These are phyloP conservation scores for Sporisorium sorghi DNA, from an alignment of 1,284 basidiomycete genomes.

Conservation along the genomic window DNA sequence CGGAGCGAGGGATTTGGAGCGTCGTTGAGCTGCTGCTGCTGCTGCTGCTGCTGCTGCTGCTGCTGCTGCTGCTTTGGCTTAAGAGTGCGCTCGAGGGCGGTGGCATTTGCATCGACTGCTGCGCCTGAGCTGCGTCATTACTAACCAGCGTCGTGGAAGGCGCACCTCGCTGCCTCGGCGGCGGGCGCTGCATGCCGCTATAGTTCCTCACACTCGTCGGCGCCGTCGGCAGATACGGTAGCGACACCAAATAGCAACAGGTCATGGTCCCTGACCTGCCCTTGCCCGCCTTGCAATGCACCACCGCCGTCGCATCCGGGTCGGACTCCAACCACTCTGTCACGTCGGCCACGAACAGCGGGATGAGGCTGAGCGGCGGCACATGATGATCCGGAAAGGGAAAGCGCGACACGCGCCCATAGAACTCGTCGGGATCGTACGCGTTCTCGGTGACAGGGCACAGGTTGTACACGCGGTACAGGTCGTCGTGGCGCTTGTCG, in stretches of 20 bases:
- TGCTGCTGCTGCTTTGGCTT: not conserved
- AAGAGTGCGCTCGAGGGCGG: too few relatives aligned
- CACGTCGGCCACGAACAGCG: conserved; percentile 82
- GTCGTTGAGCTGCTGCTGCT: conserved; percentile 12
- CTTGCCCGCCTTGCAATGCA: conserved; percentile 81
- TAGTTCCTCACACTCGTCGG: conserved; percentile 50
- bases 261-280: conserved; percentile 63
- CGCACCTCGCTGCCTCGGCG: conserved; percentile 5
- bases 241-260: conserved; percentile 55
- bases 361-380: conserved; percentile 83
- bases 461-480: conserved; percentile 89
- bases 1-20: conserved; percentile 28
- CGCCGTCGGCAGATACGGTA: conserved; percentile 53
- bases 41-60: conserved; percentile 1
- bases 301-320: conserved; percentile 79
- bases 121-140: conserved; percentile 4
- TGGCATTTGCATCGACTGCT: not conserved
- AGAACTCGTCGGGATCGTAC: conserved; percentile 71
- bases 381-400: conserved; percentile 83
- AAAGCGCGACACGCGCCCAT: conserved; percentile 79
- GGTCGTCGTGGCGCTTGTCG: conserved; percentile 78
- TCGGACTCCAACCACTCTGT: conserved; percentile 80
- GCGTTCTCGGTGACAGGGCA: conserved; percentile 70
- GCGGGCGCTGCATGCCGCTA: conserved; percentile 43
- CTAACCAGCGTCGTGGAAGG: conserved; percentile 1